These are phyloP conservation scores for Linum usitatissimum DNA, from an alignment of 345 rosid genomes.

Conservation along the genomic window DNA sequence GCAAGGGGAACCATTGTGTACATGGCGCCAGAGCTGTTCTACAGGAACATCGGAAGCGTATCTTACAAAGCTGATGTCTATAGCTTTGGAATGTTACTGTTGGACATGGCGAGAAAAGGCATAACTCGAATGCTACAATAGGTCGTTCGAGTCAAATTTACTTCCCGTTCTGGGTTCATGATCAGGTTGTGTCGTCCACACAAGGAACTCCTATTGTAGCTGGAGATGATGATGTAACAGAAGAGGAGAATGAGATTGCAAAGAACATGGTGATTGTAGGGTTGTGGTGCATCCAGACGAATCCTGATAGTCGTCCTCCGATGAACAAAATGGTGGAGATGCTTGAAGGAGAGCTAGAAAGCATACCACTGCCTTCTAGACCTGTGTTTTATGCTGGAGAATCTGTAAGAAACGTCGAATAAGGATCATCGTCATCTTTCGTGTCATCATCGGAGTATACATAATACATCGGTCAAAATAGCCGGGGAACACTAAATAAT, in stretches of 20 bases:
- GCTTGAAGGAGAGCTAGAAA: conserved; percentile 8
- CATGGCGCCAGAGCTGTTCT: conserved; percentile 1
- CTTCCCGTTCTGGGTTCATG: conserved; percentile 3
- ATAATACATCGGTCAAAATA: too few species aligned
- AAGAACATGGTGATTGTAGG: conserved; percentile 12
- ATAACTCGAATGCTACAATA: background rate
- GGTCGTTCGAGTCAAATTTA: conserved; percentile 3
- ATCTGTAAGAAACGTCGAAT: background rate
- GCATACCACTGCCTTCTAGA: conserved; percentile 1
- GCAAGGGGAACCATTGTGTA: background rate
- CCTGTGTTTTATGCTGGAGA: conserved; percentile 8
- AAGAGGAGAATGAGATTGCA: conserved; percentile 6
- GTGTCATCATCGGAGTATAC: background rate
- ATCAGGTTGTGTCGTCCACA: conserved; percentile 3
- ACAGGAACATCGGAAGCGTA: conserved; percentile 9
- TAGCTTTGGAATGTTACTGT: too few species aligned
- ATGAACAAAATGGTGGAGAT: conserved; percentile 12
- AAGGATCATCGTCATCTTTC: background rate
- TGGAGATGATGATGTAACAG: conserved; percentile 2
- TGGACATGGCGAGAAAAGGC: conserved; percentile 12
- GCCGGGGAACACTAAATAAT: background rate
- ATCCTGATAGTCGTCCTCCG: conserved; percentile 7
- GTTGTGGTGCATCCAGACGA: conserved; percentile 12
- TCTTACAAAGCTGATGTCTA: conserved; percentile 13
- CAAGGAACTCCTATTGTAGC: background rate